phyloP scores from a whole-genome alignment of 257 asterid genomes.

The Lantana camara region DNA sequence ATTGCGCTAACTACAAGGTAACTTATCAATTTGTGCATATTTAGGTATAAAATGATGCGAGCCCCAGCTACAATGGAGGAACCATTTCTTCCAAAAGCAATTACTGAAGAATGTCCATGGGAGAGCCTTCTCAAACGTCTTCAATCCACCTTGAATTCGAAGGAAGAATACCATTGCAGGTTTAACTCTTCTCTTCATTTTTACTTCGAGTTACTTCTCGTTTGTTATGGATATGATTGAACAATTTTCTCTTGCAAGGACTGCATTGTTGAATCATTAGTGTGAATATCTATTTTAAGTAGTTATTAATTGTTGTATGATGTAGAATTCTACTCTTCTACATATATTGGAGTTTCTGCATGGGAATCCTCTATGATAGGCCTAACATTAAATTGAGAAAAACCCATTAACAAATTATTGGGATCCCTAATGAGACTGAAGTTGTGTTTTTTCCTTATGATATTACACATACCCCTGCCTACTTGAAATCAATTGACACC shows the following conservation, averaged over 20 bases:
- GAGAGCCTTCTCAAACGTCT: constrained; percentile 94
- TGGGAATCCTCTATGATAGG: not conserved
- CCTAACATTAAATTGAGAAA: no score
- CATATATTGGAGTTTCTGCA: not conserved
- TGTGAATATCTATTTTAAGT: not conserved
- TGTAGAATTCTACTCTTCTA: not conserved
- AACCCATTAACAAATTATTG: no score
- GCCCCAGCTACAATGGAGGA: constrained; percentile 82
- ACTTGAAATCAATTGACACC: no score
- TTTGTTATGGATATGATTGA: not conserved
- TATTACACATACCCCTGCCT: no score
- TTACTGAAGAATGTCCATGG: constrained; percentile 82
- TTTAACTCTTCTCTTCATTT: constrained; percentile 19
- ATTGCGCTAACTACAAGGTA: constrained; percentile 6
- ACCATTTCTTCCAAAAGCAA: constrained; percentile 75
- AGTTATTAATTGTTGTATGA: not conserved
- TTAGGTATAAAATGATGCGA: constrained; percentile 64
- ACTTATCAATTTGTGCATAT: constrained; percentile 27
- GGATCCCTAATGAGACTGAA: no score
- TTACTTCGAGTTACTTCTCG: not conserved
- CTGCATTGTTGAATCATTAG: not conserved
- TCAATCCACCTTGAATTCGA: constrained; percentile 80
- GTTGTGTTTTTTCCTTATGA: no score
- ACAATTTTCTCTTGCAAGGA: not conserved
- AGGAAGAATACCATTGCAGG: constrained; percentile 98